Percentiles rank a stretch among this genome's conserved stretches.
Conservation (phyloP, 2,329 filamentous ascomycete species). For the Ophiostoma ips region DNA sequence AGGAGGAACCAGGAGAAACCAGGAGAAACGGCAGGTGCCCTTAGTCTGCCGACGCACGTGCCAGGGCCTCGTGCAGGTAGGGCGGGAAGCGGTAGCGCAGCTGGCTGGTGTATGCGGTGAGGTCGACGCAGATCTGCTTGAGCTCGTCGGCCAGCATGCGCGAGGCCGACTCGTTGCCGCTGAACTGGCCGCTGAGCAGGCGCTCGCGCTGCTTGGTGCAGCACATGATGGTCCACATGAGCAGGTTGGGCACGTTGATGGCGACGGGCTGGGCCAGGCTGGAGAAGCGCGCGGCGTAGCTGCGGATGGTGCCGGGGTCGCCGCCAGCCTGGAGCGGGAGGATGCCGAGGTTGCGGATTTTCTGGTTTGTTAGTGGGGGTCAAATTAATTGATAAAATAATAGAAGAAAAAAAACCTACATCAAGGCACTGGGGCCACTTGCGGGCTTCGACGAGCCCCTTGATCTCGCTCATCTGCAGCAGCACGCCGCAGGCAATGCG, state of each 20-base stretch:
- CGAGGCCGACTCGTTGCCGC: constrained; percentile 52
- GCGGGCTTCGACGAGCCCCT: constrained; percentile 37
- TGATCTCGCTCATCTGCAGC: constrained; percentile 48
- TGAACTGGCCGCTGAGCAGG: constrained; percentile 58
- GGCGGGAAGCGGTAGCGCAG: constrained; percentile 82
- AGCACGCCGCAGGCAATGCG: constrained; percentile 41
- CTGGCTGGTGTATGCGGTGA: constrained; percentile 89
- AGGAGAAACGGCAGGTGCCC: too few species aligned
- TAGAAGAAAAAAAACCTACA: constrained; percentile 27
- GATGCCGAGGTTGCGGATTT: constrained; percentile 61
- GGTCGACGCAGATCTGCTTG: constrained; percentile 69
- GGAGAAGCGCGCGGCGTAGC: constrained; percentile 68
- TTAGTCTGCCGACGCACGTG: constrained; percentile 61
- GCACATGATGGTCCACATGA: constrained; percentile 87
- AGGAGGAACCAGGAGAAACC: too few species aligned
- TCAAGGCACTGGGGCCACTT: constrained; percentile 46
- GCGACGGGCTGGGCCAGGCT: constrained; percentile 67
- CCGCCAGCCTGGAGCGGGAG: constrained; percentile 64
- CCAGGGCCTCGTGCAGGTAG: constrained; percentile 76
- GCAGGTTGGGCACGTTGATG: constrained; percentile 75
- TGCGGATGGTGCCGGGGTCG: constrained; percentile 65
- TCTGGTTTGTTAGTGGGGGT: constrained; percentile 23
- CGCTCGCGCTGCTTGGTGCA: constrained; percentile 66
- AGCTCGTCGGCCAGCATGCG: constrained; percentile 54
- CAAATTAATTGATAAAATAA: not conserved